Base-by-base conservation (phyloP, 1,284 basidiomycete species). In the Flammula alnicola region DNA sequence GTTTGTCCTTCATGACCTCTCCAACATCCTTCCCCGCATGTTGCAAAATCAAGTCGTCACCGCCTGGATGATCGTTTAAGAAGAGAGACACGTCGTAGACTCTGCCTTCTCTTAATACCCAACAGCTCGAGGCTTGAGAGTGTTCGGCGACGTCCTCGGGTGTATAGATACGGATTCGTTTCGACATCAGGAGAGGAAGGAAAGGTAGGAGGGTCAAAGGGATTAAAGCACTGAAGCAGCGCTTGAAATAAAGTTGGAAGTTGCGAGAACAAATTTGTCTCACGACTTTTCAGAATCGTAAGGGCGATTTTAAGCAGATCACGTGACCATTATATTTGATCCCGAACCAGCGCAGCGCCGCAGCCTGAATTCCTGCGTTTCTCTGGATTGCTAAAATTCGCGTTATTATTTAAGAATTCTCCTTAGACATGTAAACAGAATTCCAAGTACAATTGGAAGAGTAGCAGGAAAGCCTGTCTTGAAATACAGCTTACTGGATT, bases 21-120 rank as follows among this genome's bases (percentile, higher is more conserved):
- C 80, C 88, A 46, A 98, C 80, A 65, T 98, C 93, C 70, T 86
- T 83, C 27, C 94, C 95, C 2, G 91, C 94, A 68, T 88, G 81
- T 43, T 84, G 74, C 49, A 94, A 76, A 59, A 95, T 82, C 56
- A 89, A 69, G 61, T 93, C 92, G 68, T 94, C 92, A 8, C 91
- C 91, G 54, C 91, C 91, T 1, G 92, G 91, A 66, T 94, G 92
- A 73, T 93, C 91, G 50, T 79, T 67, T 14, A 93, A 68, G 68
- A 93, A 91, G 10, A 62, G 61, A 5, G 90, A 84, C 42, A 94
- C 85, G 64, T 94, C 83, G 75, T 91, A 94, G 16, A 94, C 88
- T 65, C 84, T 88, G 62, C 83, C 82, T 54, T 77, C 75, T 61
- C 80, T 79, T 7, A 83, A 75, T 39, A 94, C 73, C 91, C 91